Evolutionary conservation across 2,329 filamentous ascomycete genomes (phyloP), one percentile per base, ranked within the genome.

Genomic region (Aureobasidium sp.): DNA sequence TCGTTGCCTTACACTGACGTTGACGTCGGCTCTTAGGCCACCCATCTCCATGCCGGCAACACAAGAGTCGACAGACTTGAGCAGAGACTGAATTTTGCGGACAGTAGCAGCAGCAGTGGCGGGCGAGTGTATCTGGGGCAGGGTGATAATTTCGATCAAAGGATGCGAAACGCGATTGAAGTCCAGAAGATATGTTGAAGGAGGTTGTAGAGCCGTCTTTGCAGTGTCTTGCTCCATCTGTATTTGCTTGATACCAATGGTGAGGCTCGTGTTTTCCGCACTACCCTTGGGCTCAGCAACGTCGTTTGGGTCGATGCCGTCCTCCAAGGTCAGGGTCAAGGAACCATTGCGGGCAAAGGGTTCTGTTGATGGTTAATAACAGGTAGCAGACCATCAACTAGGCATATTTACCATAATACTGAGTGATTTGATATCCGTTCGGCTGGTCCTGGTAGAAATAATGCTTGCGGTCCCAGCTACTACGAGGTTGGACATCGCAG

Each of bases 381-480:
- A 29, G 15, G 22, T 25, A 11, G 7, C 17, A 17, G 9, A 1
- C 14, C 27, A 14, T 31, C 2, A 36, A 20, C 27, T 15, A 3
- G 11, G 8, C 8, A 15, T 3, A 2, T 64, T 27, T 70, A 79
- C 81, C 80, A 73, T 97, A 97, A 77, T 93, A 97, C 72, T 99
- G 94, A 1, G 94, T 99, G 65, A 99, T 96, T 74, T 99, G 94
- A 74, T 99, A 99, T 0, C 94, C 94, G 0, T 90, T 84, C 0
- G 94, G 94, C 75, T 99, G 94, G 74, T 99, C 94, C 84, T 94
- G 96, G 79, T 97, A 96, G 75, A 99, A 97, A 76, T 99, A 99
- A 75, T 99, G 94, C 74, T 99, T 99, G 66, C 94, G 83, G 75
- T 99, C 94, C 76, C 97, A 99, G 60, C 84, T 85, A 74, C 91